Base-by-base conservation (phyloP, 257 asterid genomes). In the Verbena officinalis region DNA sequence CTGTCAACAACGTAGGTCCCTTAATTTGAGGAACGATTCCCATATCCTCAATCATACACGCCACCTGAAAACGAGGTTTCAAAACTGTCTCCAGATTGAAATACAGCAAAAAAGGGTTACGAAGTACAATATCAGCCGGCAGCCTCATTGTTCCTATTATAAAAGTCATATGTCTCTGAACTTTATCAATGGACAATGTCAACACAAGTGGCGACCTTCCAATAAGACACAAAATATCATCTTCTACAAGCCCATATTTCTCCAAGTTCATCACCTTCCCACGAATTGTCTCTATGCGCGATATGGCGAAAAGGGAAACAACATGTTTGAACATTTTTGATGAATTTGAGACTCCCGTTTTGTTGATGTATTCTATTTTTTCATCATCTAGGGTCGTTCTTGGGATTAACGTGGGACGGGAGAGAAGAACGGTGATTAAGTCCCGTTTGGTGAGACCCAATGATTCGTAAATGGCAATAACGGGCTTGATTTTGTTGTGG, bases 101-200 rank as follows among this genome's bases (percentile, higher is more conserved):
- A 67, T 68, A 79, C 62, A 90, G 69, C 78, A 84, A 60, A 70
- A 65, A 82, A 1, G 95, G 92, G 78, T 79, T 17, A 1, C 51
- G 38, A 15, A 78, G 76, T 11, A 84, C 82, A 62, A 64, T 60
- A 31, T 27, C 51, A 42, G 92, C 84, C 48, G 87, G 15, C 4
- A 84, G 87, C 84, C 77, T 90, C 95, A 87, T 75, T 3, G 83
- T 81, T 9, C 86, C 93, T 53, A 81, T 46, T 44, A 84, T 52
- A 66, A 75, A 90, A 13, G 95, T 85, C 96, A 88, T 84, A 81
- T 90, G 77, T 60, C 97, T 79, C 80, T 87, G 95, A 62, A 88
- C 84, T 71, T 85, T 90, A 49, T 90, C 93, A 20, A 73, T 45
- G 44, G 97, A 90, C 7, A 90, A 70, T 19, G 97, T 85, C 77